Conservation (phyloP, 495 filamentous ascomycete species). For the Mycothermus thermophilus region DNA sequence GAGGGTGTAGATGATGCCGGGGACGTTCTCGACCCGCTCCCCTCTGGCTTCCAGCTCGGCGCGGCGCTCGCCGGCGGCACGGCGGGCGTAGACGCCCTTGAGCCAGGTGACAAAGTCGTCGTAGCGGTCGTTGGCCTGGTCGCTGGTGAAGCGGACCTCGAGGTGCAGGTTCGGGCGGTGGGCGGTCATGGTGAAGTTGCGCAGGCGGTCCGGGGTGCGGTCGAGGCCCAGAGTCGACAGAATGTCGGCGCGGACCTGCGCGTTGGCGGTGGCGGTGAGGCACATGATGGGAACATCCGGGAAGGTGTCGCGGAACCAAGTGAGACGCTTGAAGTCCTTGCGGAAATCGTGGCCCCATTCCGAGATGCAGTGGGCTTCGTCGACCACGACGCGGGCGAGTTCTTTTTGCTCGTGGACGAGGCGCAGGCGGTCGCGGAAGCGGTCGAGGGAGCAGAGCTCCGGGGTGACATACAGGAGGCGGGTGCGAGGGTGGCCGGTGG, state of each 20-base stretch:
- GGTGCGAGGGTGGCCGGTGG: constrained; percentile 70
- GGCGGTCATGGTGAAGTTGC: constrained; percentile 66
- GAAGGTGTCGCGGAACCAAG: constrained; percentile 69
- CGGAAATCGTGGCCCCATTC: constrained; percentile 99
- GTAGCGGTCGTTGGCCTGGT: constrained; percentile 58
- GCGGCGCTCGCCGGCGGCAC: constrained; percentile 34
- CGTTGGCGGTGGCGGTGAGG: constrained; percentile 80
- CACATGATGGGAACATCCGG: constrained; percentile 81
- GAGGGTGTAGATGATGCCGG: constrained; percentile 84
- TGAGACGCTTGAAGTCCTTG: constrained; percentile 77
- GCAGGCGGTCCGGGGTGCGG: constrained; percentile 36
- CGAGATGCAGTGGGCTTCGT: constrained; percentile 93
- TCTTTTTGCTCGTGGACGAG: constrained; percentile 70
- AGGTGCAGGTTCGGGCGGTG: constrained; percentile 79
- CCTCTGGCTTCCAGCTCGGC: constrained; percentile 34
- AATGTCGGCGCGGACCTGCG: constrained; percentile 64
- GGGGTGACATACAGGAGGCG: constrained; percentile 89
- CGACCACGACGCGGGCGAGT: constrained; percentile 72
- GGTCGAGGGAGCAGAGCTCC: constrained; percentile 66
- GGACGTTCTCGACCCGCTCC: constrained; percentile 47
- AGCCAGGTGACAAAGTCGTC: constrained; percentile 62
- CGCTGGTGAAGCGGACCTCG: constrained; percentile 72
- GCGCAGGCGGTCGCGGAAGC: constrained; percentile 59
- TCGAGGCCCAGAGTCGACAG: constrained; percentile 59
- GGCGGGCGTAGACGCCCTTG: constrained; percentile 49